phyloP scores from a whole-genome alignment of 108 stramenopile genomes.

The Nitzschia inconspicua region DNA sequence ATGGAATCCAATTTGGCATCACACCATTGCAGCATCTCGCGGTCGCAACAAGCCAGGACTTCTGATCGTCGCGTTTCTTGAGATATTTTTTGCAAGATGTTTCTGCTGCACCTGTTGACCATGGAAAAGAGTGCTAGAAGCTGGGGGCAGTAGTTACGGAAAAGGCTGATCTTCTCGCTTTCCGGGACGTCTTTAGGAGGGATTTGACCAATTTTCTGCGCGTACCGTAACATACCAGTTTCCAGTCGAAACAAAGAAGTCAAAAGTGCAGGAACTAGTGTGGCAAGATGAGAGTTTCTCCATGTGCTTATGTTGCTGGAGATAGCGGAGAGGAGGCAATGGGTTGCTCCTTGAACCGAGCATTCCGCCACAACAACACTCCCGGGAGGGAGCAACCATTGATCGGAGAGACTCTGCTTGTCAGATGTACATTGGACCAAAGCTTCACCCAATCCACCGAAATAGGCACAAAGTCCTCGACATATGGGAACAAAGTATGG shows the following conservation, averaged over 20 bases:
- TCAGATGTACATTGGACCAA: constrained; percentile 4
- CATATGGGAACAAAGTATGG: constrained; percentile 27
- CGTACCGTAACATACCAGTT: constrained; percentile 18
- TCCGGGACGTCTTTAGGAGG: no score
- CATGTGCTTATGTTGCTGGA: background rate
- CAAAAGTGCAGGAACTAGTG: constrained; percentile 35
- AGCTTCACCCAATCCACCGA: constrained; percentile 46
- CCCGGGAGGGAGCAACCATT: constrained; percentile 47
- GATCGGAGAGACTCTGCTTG: background rate
- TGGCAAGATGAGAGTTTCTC: constrained; percentile 20
- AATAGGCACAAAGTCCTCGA: constrained; percentile 40
- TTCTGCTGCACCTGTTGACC: no score
- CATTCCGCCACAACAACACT: constrained; percentile 18
- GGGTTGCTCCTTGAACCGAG: constrained; percentile 27
- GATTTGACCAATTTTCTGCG: background rate
- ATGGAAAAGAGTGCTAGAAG: no score
- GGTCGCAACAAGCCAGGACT: no score
- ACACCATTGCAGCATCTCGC: no score
- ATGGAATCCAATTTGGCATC: no score
- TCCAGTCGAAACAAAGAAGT: constrained; percentile 18
- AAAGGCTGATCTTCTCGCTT: no score
- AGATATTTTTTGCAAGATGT: no score
- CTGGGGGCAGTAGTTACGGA: no score
- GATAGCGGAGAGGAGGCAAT: constrained; percentile 14
- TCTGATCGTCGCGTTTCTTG: no score